A percentile compares a stretch with the other conserved stretches of the same genome.
Conservation (phyloP, 306 rosid genomes). For the Corylus heterophylla region DNA sequence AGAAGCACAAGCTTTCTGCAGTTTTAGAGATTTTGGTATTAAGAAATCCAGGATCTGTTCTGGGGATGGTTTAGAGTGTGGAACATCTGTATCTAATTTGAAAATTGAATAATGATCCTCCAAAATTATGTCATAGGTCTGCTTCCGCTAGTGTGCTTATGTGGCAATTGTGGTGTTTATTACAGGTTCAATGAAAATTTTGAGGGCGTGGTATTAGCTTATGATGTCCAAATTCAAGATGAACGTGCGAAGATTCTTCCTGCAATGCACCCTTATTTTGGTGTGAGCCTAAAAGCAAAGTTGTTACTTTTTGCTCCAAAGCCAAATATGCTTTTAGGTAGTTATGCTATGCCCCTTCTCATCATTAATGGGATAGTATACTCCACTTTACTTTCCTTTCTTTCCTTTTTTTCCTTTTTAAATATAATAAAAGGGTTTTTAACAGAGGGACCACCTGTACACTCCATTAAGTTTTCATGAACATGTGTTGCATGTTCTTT, state of each 20-base stretch:
- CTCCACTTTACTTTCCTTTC: neutral
- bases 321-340: slow-evolving; percentile 89
- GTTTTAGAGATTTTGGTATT: slow-evolving; percentile 6
- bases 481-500: neutral
- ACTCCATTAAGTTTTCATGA: neutral
- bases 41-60: neutral
- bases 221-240: slow-evolving; percentile 52
- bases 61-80: neutral
- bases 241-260: slow-evolving; percentile 49
- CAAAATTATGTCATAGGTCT: neutral
- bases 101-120: neutral
- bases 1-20: neutral
- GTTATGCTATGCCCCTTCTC: neutral
- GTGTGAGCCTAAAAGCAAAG: slow-evolving; percentile 53
- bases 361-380: neutral
- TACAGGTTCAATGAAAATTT: slow-evolving; percentile 60
- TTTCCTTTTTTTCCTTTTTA: neutral
- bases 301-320: slow-evolving; percentile 74
- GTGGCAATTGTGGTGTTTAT: slow-evolving; percentile 14
- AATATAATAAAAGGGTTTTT: neutral
- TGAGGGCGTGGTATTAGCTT: slow-evolving; percentile 82
- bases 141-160: neutral
- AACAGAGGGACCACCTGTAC: too few species aligned
- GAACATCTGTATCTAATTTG: neutral
- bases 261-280: slow-evolving; percentile 59